phyloP scores from a whole-genome alignment of 768 basidiomycete species.

The Trametes cingulata region DNA sequence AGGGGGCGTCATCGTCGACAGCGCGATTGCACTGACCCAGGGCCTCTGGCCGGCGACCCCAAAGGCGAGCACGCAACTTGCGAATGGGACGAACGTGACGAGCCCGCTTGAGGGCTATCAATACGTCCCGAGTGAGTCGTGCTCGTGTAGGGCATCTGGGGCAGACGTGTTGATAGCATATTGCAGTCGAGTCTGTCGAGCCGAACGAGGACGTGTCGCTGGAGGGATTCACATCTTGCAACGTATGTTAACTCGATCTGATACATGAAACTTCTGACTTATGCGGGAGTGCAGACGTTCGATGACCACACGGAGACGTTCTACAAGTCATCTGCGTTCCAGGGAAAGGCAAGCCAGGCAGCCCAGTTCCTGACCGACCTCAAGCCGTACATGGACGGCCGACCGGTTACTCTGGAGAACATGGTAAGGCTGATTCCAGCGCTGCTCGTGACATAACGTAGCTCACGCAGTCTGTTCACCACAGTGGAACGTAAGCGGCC shows the following conservation, averaged over 20 bases:
- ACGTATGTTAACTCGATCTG: conserved; percentile 35
- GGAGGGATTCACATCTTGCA: conserved; percentile 67
- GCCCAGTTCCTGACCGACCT: conserved; percentile 51
- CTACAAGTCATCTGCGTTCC: conserved; percentile 56
- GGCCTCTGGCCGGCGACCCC: conserved; percentile 60
- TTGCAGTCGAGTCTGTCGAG: conserved; percentile 61
- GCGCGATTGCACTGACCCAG: conserved; percentile 66
- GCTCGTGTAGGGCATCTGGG: too few relatives aligned
- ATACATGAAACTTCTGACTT: not conserved
- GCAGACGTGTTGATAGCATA: not conserved
- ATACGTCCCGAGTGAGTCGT: conserved; percentile 44
- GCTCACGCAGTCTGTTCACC: too few relatives aligned
- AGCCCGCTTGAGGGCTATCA: conserved; percentile 72
- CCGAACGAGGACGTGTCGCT: conserved; percentile 61
- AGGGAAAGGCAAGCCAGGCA: conserved; percentile 44
- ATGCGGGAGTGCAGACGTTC: conserved; percentile 19
- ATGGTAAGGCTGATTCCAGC: conserved; percentile 46
- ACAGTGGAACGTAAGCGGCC: conserved; percentile 47
- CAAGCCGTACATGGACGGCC: conserved; percentile 52
- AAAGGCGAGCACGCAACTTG: conserved; percentile 53
- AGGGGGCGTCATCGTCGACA: conserved; percentile 64
- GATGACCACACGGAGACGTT: conserved; percentile 44
- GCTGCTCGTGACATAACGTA: too few relatives aligned
- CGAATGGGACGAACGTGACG: conserved; percentile 59
- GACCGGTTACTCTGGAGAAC: conserved; percentile 53